Conservation (phyloP, 2,329 filamentous ascomycete genomes). For the Alternaria longipes region DNA sequence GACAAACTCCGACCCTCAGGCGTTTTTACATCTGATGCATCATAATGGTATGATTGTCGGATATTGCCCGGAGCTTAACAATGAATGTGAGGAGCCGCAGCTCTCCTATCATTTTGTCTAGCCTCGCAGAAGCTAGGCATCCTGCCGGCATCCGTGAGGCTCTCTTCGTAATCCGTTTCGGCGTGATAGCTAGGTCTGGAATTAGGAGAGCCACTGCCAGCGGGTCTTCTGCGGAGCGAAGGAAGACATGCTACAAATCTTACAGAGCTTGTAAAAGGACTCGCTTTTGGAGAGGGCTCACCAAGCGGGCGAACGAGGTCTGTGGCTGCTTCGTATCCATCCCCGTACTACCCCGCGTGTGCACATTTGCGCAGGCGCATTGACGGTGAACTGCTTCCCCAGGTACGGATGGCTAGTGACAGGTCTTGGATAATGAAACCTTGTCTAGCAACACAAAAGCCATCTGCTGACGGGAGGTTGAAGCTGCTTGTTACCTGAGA, state of each 20-base stretch:
- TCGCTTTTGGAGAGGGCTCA: background rate
- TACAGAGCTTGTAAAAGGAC: background rate
- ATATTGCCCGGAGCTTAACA: constrained; percentile 2
- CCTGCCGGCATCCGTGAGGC: constrained; percentile 33
- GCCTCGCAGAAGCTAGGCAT: constrained; percentile 16
- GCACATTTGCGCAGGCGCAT: constrained; percentile 20
- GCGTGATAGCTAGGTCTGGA: constrained; percentile 10
- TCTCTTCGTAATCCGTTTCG: constrained; percentile 19
- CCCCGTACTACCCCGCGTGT: constrained; percentile 32
- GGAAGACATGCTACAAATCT: background rate
- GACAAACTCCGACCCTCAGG: constrained; percentile 11
- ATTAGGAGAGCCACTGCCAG: background rate
- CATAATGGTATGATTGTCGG: background rate
- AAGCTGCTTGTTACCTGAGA: constrained; percentile 39
- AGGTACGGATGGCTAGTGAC: constrained; percentile 30
- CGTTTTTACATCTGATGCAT: constrained; percentile 9
- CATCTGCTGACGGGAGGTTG: constrained; percentile 37
- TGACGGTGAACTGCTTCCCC: constrained; percentile 21
- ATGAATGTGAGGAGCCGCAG: constrained; percentile 8
- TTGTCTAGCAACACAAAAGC: constrained; percentile 29
- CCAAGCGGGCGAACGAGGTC: constrained; percentile 8
- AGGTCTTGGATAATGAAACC: constrained; percentile 19
- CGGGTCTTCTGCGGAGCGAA: constrained; percentile 8
- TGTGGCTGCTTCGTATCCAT: constrained; percentile 20
- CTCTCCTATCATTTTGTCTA: constrained; percentile 18